Conservation (phyloP, 345 rosid species). For the Brassica rapa region DNA sequence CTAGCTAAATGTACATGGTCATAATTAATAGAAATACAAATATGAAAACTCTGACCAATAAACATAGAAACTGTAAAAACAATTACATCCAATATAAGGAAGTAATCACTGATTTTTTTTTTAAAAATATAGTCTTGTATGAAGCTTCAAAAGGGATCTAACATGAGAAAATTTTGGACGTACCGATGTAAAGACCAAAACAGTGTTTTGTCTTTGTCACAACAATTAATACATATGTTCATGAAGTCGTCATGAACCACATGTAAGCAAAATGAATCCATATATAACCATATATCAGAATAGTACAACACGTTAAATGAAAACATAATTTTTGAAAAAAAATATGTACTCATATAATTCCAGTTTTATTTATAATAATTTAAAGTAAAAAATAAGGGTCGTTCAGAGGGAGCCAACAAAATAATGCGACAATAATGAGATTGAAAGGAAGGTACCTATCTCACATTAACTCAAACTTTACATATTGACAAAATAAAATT, state of each 20-base stretch:
- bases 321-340: background rate
- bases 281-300: background rate
- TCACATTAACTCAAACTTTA: constrained; percentile 2
- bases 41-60: background rate
- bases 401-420: constrained; percentile 13
- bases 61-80: background rate
- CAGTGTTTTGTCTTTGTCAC: constrained; percentile 35
- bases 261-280: constrained; percentile 8
- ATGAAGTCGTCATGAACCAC: constrained; percentile 28
- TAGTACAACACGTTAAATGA: constrained; percentile 1
- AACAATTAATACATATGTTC: constrained; percentile 19
- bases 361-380: background rate
- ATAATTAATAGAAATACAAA: background rate
- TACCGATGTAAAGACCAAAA: constrained; percentile 32
- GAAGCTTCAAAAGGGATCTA: constrained; percentile 19
- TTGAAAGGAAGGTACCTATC: background rate
- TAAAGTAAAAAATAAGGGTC: background rate
- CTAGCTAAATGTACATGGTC: background rate
- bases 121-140: background rate
- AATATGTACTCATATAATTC: background rate
- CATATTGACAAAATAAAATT: background rate
- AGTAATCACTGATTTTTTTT: background rate
- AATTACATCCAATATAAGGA: background rate
- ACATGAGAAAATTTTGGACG: constrained; percentile 9
- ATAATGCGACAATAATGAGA: constrained; percentile 23